These are phyloP conservation scores for Decorospora gaudefroyi DNA, from an alignment of 2,329 filamentous ascomycete species.

Conservation along the genomic window DNA sequence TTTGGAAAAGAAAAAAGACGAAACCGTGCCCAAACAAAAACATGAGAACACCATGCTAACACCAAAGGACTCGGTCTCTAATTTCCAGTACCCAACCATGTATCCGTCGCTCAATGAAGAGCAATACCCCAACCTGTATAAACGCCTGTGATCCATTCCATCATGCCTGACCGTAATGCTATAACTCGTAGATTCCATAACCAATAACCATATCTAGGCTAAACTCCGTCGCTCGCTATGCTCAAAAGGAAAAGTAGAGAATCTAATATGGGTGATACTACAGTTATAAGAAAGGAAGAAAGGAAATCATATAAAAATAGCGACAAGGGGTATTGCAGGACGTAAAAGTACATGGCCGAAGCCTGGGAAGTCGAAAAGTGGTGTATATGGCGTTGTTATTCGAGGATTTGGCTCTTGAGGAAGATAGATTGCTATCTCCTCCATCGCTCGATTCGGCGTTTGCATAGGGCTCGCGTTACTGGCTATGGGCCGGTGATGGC, in stretches of 20 bases:
- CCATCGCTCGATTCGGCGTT: slow-evolving; percentile 38
- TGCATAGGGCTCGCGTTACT: slow-evolving; percentile 29
- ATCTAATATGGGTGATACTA: slow-evolving; percentile 5
- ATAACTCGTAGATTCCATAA: slow-evolving; percentile 2
- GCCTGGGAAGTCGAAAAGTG: neutral
- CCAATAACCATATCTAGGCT: slow-evolving; percentile 1
- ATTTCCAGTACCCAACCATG: slow-evolving; percentile 4
- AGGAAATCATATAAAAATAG: neutral
- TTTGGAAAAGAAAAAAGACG: neutral
- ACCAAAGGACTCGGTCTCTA: slow-evolving; percentile 12
- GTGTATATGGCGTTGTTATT: neutral
- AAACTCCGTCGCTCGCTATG: slow-evolving; percentile 24
- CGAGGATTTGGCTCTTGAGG: neutral
- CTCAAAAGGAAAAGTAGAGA: slow-evolving; percentile 4
- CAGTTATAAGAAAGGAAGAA: slow-evolving; percentile 1
- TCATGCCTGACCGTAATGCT: no score
- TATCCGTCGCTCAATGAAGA: slow-evolving; percentile 22
- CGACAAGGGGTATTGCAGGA: no score
- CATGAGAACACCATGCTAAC: slow-evolving; percentile 4
- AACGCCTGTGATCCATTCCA: no score
- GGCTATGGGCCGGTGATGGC: slow-evolving; percentile 14
- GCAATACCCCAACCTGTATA: slow-evolving; percentile 10
- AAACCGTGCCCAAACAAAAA: neutral
- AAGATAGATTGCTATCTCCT: slow-evolving; percentile 4
- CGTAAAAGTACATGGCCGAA: neutral